Evolutionary conservation across 306 rosid genomes (phyloP), one percentile per base, ranked within the genome.

Genomic region (Gastrolobium villosum): DNA sequence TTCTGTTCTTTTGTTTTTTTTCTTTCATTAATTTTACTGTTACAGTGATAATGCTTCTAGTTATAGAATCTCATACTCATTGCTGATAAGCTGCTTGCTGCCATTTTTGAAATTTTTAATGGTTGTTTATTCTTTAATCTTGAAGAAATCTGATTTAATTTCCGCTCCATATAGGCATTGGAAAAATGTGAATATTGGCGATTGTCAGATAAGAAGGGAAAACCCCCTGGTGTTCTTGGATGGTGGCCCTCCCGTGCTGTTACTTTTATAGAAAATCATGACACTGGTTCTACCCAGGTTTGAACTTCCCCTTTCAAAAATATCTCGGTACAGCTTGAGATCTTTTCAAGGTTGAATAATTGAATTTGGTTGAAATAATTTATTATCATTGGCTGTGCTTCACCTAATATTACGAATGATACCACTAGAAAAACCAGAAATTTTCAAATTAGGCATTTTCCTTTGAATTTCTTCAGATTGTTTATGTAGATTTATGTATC

Each of bases 191-290:
- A 95, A 77, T 95, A 95, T 85, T 96, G 99, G 99, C 97, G 99
- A 80, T 84, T 96, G 80, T 93, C 99, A 20, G 99, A 96, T 91
- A 64, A 75, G 81, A 87, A 84, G 82, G 98, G 98, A 45, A 88
- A 93, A 77, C 98, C 99, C 78, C 99, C 99, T 4, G 99, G 98
- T 48, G 99, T 96, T 64, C 83, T 93, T 74, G 98, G 99, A 74
- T 96, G 98, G 99, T 96, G 99, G 99, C 96, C 98, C 44, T 96
- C 99, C 76, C 99, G 99, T 50, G 99, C 99, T 63, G 89, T 96
- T 82, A 96, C 97, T 66, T 93, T 96, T 76, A 93, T 96, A 71
- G 99, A 96, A 89, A 93, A 96, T 79, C 99, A 96, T 35, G 99
- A 96, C 84, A 96, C 99, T 70, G 98, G 98, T 71, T 96, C 99